phyloP scores from a whole-genome alignment of 139 green algal species.

The Mesotaenium endlicherianum region DNA sequence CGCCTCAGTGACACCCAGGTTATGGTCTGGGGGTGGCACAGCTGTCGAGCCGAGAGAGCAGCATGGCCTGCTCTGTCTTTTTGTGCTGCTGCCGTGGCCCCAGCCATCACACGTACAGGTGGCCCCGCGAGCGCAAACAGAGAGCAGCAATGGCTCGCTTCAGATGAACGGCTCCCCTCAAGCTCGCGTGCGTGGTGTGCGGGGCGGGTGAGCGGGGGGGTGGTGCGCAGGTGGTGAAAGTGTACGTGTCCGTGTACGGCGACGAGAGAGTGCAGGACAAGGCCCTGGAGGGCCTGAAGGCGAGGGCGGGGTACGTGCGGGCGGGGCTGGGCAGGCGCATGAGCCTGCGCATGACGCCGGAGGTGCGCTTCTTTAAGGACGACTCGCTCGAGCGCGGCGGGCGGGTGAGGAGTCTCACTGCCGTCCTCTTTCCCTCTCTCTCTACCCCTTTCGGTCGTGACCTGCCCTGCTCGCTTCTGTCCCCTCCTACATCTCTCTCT shows the following conservation, averaged over 20 bases:
- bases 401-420: background rate
- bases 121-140: too few species aligned
- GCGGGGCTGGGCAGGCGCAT: constrained; percentile 69
- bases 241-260: constrained; percentile 73
- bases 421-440: background rate
- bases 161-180: too few species aligned
- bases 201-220: too few species aligned
- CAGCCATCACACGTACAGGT: too few species aligned
- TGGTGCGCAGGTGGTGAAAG: constrained; percentile 71
- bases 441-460: background rate
- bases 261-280: constrained; percentile 64
- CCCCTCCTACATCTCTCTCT: background rate
- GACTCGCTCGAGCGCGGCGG: constrained; percentile 64
- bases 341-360: constrained; percentile 76
- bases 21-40: too few species aligned
- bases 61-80: too few species aligned
- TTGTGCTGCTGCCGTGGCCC: too few species aligned
- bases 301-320: constrained; percentile 73
- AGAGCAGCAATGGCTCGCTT: too few species aligned
- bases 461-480: background rate
- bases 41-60: too few species aligned
- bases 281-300: constrained; percentile 73
- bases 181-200: too few species aligned
- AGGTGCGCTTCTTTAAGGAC: constrained; percentile 85
- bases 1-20: too few species aligned